phyloP scores from a whole-genome alignment of 306 rosid genomes.

The Luffa aegyptiaca region DNA sequence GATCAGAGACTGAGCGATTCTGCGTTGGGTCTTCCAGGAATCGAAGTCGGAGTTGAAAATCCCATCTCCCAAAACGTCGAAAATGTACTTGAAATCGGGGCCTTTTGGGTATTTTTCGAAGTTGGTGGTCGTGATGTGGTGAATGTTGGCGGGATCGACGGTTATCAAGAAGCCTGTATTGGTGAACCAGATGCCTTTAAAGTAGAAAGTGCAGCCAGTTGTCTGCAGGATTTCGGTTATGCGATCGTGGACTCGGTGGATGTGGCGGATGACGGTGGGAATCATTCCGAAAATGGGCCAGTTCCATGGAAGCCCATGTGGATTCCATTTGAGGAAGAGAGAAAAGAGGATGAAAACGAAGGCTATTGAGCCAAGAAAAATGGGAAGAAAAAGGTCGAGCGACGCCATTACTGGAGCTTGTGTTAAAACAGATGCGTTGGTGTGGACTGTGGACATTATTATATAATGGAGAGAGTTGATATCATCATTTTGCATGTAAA shows the following conservation, averaged over 20 bases:
- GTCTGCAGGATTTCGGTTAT: neutral
- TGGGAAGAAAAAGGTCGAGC: neutral
- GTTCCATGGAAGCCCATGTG: too few species aligned
- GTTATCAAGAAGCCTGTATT: conserved; percentile 10
- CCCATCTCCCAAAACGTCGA: conserved; percentile 29
- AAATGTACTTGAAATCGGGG: conserved; percentile 14
- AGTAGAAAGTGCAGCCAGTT: neutral
- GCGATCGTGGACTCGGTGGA: neutral
- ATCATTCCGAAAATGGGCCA: too few species aligned
- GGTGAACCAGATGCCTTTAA: conserved; percentile 27
- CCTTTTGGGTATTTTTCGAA: conserved; percentile 21
- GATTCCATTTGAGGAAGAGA: too few species aligned
- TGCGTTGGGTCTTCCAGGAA: conserved; percentile 19
- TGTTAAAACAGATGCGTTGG: too few species aligned
- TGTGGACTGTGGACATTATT: too few species aligned
- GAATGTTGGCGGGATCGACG: conserved; percentile 26
- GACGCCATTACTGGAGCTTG: neutral
- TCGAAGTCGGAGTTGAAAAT: conserved; percentile 17
- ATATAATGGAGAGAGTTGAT: too few species aligned
- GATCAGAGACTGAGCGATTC: conserved; percentile 4
- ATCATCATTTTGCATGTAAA: too few species aligned
- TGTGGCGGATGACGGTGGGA: too few species aligned
- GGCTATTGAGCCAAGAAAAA: neutral
- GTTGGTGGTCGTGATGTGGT: conserved; percentile 13
- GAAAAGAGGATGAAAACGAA: too few species aligned